Conservation (phyloP, 306 rosid genomes). For the Amphicarpaea edgeworthii region DNA sequence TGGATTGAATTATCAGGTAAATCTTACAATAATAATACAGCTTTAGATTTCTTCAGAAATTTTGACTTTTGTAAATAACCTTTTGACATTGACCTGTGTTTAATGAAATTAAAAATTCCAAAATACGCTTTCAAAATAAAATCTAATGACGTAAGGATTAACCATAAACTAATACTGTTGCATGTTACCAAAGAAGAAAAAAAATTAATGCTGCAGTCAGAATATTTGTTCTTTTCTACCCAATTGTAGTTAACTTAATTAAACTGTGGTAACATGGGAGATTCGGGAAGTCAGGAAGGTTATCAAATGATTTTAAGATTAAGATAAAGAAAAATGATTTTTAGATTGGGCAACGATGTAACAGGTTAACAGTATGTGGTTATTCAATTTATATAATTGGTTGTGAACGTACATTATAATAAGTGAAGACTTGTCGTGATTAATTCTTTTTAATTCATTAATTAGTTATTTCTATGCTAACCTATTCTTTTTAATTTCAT, state of each 20-base stretch:
- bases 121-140: not conserved
- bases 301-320: not conserved
- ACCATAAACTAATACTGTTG: not conserved
- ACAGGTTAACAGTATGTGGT: not conserved
- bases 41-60: too few species aligned
- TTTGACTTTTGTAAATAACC: too few species aligned
- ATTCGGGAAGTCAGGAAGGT: not conserved
- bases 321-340: not conserved
- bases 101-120: not conserved
- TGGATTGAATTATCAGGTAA: too few species aligned
- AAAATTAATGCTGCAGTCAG: not conserved
- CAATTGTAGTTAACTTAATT: not conserved
- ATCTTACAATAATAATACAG: too few species aligned
- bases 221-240: not conserved
- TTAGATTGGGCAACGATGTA: constrained; percentile 1
- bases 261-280: constrained; percentile 1
- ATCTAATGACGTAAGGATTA: not conserved
- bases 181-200: not conserved
- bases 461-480: not conserved
- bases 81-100: not conserved
- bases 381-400: not conserved
- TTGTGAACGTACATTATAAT: not conserved
- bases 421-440: not conserved
- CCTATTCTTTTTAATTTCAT: too few species aligned
- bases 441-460: not conserved